Conservation (phyloP, 305 asterid genomes). For the Fraxinus platypoda region DNA sequence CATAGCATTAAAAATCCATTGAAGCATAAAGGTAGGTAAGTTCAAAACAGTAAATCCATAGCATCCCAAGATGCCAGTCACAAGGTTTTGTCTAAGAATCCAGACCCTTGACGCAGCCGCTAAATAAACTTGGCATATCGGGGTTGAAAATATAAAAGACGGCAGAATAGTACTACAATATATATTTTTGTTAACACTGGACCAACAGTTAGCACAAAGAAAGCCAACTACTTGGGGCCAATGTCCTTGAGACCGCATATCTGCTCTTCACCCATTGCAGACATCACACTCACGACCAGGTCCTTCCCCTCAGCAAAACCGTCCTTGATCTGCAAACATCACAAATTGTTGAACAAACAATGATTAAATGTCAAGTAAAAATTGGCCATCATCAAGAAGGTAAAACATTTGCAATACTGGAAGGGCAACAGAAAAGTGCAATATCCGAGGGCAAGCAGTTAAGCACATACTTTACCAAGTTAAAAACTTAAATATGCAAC, state of each 20-base stretch:
- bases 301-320: conserved; percentile 83
- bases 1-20: background rate
- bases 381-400: background rate
- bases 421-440: background rate
- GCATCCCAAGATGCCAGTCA: background rate
- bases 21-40: background rate
- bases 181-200: background rate
- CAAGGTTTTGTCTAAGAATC: background rate
- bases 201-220: background rate
- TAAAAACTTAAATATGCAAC: background rate
- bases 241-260: conserved; percentile 71
- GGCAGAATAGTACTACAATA: background rate
- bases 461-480: background rate
- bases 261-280: conserved; percentile 93
- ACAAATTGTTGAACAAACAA: conserved; percentile 4
- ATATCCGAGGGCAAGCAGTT: background rate
- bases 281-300: conserved; percentile 78
- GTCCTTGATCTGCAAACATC: conserved; percentile 55
- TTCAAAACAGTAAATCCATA: background rate
- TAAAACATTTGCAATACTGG: background rate
- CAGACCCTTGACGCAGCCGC: background rate
- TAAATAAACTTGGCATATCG: background rate
- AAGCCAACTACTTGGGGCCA: conserved; percentile 58
- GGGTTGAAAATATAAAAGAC: background rate
- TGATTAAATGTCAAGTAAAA: background rate